Percentiles rank a stretch among this genome's conserved stretches.
These are phyloP conservation scores for Gossypium thurberi DNA, from an alignment of 345 rosid genomes.

Conservation along the genomic window DNA sequence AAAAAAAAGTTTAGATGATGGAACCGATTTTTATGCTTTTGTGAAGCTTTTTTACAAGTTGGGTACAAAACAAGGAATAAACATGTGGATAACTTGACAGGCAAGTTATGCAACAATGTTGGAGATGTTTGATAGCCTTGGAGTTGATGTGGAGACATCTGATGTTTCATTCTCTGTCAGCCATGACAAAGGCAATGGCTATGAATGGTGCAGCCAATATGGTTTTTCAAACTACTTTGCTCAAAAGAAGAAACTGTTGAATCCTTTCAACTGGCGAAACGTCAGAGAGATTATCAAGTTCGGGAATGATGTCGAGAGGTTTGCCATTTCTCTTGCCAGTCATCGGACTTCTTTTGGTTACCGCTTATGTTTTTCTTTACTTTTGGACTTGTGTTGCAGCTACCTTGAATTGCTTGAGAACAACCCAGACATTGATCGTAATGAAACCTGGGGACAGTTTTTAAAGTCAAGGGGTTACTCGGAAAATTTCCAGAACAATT, in stretches of 20 bases:
- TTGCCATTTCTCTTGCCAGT: not conserved
- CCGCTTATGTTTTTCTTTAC: not conserved
- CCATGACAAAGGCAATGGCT: slow-evolving; percentile 63
- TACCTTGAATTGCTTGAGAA: slow-evolving; percentile 57
- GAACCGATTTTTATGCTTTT: not conserved
- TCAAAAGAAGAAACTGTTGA: slow-evolving; percentile 48
- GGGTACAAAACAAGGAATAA: not conserved
- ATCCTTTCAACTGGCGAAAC: slow-evolving; percentile 72
- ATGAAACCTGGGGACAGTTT: slow-evolving; percentile 69
- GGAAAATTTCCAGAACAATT: slow-evolving; percentile 67
- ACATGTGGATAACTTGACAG: slow-evolving; percentile 26
- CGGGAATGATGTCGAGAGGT: slow-evolving; percentile 56
- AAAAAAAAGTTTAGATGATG: not conserved
- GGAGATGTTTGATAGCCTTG: slow-evolving; percentile 73
- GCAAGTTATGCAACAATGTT: slow-evolving; percentile 81
- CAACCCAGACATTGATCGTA: slow-evolving; percentile 55
- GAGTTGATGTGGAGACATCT: slow-evolving; percentile 70
- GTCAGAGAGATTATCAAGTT: slow-evolving; percentile 59
- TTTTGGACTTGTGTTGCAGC: slow-evolving; percentile 13
- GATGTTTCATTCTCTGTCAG: slow-evolving; percentile 88
- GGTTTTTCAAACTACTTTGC: slow-evolving; percentile 64
- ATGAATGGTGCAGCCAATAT: slow-evolving; percentile 83
- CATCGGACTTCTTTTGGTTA: not conserved
- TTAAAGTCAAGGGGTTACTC: slow-evolving; percentile 62
- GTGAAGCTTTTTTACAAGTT: not conserved